These are phyloP conservation scores for Dryas integrifolia DNA, from an alignment of 331 rosid species.

Conservation along the genomic window DNA sequence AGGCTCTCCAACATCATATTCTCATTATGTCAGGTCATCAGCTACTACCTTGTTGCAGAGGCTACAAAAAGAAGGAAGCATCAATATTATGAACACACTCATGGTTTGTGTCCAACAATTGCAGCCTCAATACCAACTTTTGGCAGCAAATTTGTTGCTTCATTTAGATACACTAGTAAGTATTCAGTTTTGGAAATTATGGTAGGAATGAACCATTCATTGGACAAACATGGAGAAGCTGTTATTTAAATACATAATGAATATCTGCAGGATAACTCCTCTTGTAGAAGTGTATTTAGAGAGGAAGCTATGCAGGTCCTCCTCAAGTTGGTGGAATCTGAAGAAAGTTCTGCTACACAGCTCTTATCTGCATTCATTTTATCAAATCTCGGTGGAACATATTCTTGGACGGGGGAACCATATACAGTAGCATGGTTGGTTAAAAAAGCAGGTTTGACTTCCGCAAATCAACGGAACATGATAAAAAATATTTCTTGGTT, in stretches of 20 bases:
- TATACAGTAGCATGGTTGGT: conserved; percentile 76
- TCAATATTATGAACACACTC: conserved; percentile 50
- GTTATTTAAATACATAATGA: background rate
- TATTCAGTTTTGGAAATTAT: background rate
- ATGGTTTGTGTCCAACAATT: conserved; percentile 51
- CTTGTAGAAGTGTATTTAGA: conserved; percentile 38
- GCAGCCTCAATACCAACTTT: conserved; percentile 59
- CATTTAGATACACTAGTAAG: conserved; percentile 65
- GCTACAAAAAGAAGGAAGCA: conserved; percentile 50
- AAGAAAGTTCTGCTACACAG: conserved; percentile 52
- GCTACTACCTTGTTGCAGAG: conserved; percentile 60
- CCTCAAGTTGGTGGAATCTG: conserved; percentile 51
- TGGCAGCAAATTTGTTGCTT: conserved; percentile 68
- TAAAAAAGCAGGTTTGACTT: conserved; percentile 55
- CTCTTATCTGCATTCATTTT: conserved; percentile 58
- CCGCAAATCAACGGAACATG: conserved; percentile 59
- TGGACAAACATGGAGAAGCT: background rate
- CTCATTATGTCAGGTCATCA: conserved; percentile 46
- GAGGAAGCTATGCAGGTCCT: conserved; percentile 61
- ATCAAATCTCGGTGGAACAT: conserved; percentile 76
- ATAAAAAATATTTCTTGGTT: conserved; percentile 59
- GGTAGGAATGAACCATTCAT: background rate
- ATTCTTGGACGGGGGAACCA: conserved; percentile 74
- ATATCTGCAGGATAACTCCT: conserved; percentile 48
- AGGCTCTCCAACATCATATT: conserved; percentile 5